Evolutionary conservation across 2,329 filamentous ascomycete species (phyloP).

Genomic region (Furcasterigmium sp.): DNA sequence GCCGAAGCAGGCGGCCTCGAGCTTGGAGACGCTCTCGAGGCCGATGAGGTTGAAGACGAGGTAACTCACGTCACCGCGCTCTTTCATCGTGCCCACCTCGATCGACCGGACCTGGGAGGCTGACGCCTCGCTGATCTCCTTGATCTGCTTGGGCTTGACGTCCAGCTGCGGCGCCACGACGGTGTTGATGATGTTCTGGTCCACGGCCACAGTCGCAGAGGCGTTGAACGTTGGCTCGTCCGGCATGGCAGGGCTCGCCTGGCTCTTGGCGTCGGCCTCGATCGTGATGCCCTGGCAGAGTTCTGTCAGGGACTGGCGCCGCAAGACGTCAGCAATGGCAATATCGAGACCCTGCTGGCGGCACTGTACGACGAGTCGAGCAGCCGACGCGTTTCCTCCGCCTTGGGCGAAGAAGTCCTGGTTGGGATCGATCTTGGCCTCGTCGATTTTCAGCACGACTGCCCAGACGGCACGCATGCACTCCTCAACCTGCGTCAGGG

Average conservation of each 20-base stretch:
- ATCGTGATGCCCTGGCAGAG: constrained; percentile 31
- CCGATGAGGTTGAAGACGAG: constrained; percentile 43
- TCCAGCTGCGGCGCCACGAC: constrained; percentile 37
- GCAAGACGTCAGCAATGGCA: constrained; percentile 35
- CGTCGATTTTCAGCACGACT: constrained; percentile 30
- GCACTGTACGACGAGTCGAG: constrained; percentile 37
- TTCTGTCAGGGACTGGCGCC: constrained; percentile 35
- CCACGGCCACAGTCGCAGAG: constrained; percentile 1
- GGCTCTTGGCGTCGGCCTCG: constrained; percentile 6
- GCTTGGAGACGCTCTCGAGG: constrained; percentile 30
- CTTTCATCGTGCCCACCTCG: constrained; percentile 39
- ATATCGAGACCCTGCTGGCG: constrained; percentile 35
- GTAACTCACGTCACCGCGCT: constrained; percentile 39
- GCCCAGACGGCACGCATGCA: constrained; percentile 44
- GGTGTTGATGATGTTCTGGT: constrained; percentile 31
- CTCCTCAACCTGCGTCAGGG: constrained; percentile 41
- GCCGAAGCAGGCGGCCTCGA: constrained; percentile 40
- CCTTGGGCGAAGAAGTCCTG: constrained; percentile 42
- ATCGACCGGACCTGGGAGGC: constrained; percentile 41
- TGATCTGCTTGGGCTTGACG: constrained; percentile 33
- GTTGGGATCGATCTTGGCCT: constrained; percentile 31
- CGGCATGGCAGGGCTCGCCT: not conserved
- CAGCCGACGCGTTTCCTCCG: constrained; percentile 39
- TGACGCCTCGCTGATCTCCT: constrained; percentile 43
- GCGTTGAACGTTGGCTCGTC: not conserved